Percentiles rank a stretch among this genome's conserved stretches.
Evolutionary conservation across 140 eudicot genomes (phyloP).

Genomic region (Stevia rebaudiana): DNA sequence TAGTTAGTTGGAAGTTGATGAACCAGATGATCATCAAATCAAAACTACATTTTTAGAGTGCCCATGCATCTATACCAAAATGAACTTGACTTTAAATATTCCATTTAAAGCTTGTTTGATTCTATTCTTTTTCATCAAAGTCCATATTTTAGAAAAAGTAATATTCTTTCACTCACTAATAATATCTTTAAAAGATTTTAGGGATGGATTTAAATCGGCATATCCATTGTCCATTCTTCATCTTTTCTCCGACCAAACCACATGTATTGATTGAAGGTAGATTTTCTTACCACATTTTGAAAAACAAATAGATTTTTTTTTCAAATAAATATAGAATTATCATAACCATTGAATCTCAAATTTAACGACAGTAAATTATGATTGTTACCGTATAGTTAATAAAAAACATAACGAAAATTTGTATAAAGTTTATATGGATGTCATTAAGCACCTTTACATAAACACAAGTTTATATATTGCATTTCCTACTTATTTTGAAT

Average conservation of each 20-base stretch:
- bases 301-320: no score
- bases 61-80: no score
- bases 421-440: not conserved
- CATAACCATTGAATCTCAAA: not conserved
- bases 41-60: no score
- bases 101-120: no score
- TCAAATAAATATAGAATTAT: not conserved
- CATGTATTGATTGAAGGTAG: not conserved
- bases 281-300: not conserved
- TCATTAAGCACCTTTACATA: not conserved
- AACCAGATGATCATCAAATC: no score
- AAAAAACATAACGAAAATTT: not conserved
- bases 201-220: not conserved
- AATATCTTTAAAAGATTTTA: not conserved
- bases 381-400: not conserved
- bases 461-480: not conserved
- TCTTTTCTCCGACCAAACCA: not conserved
- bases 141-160: no score
- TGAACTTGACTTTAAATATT: no score
- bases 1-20: no score
- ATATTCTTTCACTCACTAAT: not conserved
- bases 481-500: constrained; percentile 9
- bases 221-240: not conserved
- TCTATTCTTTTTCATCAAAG: not conserved
- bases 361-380: not conserved